Percentiles rank a stretch among this genome's conserved stretches.
Evolutionary conservation across 2,329 filamentous ascomycete species (phyloP).

Genomic region (Fusarium armeniacum): DNA sequence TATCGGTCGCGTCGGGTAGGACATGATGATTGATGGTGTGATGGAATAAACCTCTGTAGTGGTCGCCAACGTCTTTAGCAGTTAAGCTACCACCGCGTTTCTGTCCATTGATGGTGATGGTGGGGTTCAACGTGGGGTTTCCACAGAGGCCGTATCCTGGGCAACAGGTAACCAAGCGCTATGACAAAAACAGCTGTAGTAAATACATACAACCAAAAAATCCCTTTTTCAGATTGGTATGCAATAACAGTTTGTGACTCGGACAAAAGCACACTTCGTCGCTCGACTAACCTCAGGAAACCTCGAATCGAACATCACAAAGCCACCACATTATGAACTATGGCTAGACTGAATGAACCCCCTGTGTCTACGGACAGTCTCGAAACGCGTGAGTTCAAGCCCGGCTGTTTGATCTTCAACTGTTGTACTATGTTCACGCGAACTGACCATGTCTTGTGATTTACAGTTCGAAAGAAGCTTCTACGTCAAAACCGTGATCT

Average conservation of each 20-base stretch:
- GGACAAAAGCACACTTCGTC: conserved; percentile 30
- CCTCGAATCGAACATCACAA: conserved; percentile 12
- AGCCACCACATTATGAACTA: conserved; percentile 61
- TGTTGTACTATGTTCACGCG: conserved; percentile 8
- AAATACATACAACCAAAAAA: conserved; percentile 54
- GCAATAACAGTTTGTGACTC: conserved; percentile 44
- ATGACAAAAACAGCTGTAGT: conserved; percentile 50
- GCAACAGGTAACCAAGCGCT: conserved; percentile 51
- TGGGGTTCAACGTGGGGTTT: conserved; percentile 50
- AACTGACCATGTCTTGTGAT: conserved; percentile 40
- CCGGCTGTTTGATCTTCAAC: conserved; percentile 12
- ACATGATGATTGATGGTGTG: conserved; percentile 59
- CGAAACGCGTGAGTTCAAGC: conserved; percentile 73
- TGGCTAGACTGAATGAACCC: conserved; percentile 87
- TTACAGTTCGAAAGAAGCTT: conserved; percentile 80
- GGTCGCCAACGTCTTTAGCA: conserved; percentile 11
- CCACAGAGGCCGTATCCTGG: conserved; percentile 38
- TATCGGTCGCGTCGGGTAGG: conserved; percentile 69
- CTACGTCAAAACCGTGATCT: conserved; percentile 88
- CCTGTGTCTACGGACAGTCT: conserved; percentile 76
- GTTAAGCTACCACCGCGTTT: conserved; percentile 37
- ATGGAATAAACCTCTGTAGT: conserved; percentile 5
- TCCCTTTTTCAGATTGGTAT: conserved; percentile 45
- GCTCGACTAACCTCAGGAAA: conserved; percentile 36
- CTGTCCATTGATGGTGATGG: conserved; percentile 30